Conservation (phyloP, 495 filamentous ascomycete genomes). For the Rostrohypoxylon terebratum region DNA sequence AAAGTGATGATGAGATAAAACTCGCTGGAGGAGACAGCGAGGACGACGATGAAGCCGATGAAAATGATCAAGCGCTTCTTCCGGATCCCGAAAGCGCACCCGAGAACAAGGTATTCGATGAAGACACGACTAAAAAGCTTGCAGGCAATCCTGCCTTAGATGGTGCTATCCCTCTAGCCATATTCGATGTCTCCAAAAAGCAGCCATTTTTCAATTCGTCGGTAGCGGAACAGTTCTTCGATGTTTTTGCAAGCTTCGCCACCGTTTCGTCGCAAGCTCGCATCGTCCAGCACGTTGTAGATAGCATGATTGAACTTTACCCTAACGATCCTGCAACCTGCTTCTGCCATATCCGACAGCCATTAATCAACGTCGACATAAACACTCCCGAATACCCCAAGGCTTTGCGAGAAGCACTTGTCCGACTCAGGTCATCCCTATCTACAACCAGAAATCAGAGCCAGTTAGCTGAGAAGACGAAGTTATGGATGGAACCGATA, state of each 20-base stretch:
- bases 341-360: slow-evolving; percentile 77
- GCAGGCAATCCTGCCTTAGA: slow-evolving; percentile 82
- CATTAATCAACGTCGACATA: slow-evolving; percentile 72
- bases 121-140: slow-evolving; percentile 68
- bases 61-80: slow-evolving; percentile 52
- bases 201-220: slow-evolving; percentile 72
- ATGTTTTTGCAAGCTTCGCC: slow-evolving; percentile 77
- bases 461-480: slow-evolving; percentile 66
- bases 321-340: slow-evolving; percentile 69
- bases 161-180: slow-evolving; percentile 90
- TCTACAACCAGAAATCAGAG: slow-evolving; percentile 56
- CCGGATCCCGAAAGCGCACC: slow-evolving; percentile 53
- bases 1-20: slow-evolving; percentile 56
- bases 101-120: slow-evolving; percentile 64
- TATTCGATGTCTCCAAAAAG: slow-evolving; percentile 89
- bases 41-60: slow-evolving; percentile 53
- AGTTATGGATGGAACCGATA: slow-evolving; percentile 69
- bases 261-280: slow-evolving; percentile 70
- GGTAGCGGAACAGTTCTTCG: slow-evolving; percentile 81
- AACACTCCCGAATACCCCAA: slow-evolving; percentile 77
- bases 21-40: slow-evolving; percentile 55
- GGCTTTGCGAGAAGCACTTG: slow-evolving; percentile 72
- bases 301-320: slow-evolving; percentile 67
- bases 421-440: slow-evolving; percentile 64
- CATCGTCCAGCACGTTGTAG: slow-evolving; percentile 82